Evolutionary conservation across 2,329 filamentous ascomycete genomes (phyloP), one percentile per base, ranked within the genome.

Genomic region (Botrytis sinoallii): DNA sequence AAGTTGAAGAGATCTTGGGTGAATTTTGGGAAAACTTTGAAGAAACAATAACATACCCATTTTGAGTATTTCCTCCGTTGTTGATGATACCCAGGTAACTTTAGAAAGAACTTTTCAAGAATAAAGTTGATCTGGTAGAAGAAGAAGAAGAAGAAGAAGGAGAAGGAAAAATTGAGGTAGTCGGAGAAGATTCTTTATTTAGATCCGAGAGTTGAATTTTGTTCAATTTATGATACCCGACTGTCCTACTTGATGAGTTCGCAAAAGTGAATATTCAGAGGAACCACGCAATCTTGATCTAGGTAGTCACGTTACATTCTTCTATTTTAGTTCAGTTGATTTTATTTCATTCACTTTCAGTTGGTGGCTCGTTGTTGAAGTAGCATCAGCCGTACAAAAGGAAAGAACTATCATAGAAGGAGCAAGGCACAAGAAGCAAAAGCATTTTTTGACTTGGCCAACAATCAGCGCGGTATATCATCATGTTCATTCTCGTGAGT

Each of bases 401-500:
- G 22, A 66, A 38, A n/a, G 25, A 67, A 35, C 25, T 14, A 18
- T 52, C 35, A 8, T 29, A 57, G 14, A 44, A 64, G 60, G 38
- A 64, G 38, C 61, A 64, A 64, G n/a, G 40, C 38, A 44, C 38
- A 64, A 42, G 61, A 44, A 64, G 61, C 38, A 67, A 67, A 68
- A 42, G 25, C 65, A 55, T 40, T 40, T 55, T 48, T 40, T 67
- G 16, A 40, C 46, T 32, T 55, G 14, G 16, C 40, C 66, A 69
- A n/a, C 38, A 22, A 35, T 38, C n/a, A 40, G 12, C 14, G 38
- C 4, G 40, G 29, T 46, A 35, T 32, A 25, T 60, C 57, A 61
- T 40, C 44, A 87, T 87, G 85, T 87, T 87, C 77, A 85, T 87
- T 73, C 83, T 87, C 72, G 85, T 86, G 78, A 79, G 84, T 82